Evolutionary conservation across 1,139 yeast genomes (phyloP).

Genomic region (Pichia sp.): DNA sequence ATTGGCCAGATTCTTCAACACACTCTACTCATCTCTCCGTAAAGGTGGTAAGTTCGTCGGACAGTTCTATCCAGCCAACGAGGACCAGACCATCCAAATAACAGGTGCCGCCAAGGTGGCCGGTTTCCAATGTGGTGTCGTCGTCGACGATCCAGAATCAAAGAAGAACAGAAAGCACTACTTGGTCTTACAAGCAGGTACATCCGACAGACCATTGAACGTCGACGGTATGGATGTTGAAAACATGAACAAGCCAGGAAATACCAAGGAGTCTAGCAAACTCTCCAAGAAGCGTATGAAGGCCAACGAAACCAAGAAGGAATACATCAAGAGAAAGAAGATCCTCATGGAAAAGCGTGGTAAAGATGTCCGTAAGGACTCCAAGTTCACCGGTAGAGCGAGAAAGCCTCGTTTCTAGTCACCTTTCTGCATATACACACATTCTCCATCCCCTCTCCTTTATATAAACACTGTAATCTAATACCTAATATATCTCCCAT

Average conservation of each 20-base stretch:
- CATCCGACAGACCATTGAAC: constrained; percentile 65
- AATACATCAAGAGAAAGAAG: constrained; percentile 86
- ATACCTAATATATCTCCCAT: too few species aligned
- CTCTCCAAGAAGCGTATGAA: constrained; percentile 51
- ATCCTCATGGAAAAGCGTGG: constrained; percentile 93
- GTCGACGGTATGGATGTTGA: constrained; percentile 81
- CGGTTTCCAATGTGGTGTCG: constrained; percentile 96
- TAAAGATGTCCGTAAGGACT: constrained; percentile 81
- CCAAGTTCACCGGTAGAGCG: constrained; percentile 91
- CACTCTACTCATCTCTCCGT: constrained; percentile 79
- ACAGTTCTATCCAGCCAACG: constrained; percentile 94
- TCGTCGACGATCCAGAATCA: constrained; percentile 91
- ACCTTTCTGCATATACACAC: too few species aligned
- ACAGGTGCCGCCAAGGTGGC: constrained; percentile 86
- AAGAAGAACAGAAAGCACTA: constrained; percentile 90
- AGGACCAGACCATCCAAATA: constrained; percentile 75
- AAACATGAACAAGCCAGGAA: constrained; percentile 31
- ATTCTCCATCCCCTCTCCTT: too few species aligned
- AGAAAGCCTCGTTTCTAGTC: constrained; percentile 79
- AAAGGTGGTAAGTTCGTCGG: constrained; percentile 98
- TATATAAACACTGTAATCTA: too few species aligned
- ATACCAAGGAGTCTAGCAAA: constrained; percentile 44
- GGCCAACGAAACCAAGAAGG: constrained; percentile 71
- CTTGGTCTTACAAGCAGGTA: constrained; percentile 87
- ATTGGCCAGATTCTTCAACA: constrained; percentile 77